Conservation (phyloP, 768 basidiomycete genomes). For the Trametes coccinea region DNA sequence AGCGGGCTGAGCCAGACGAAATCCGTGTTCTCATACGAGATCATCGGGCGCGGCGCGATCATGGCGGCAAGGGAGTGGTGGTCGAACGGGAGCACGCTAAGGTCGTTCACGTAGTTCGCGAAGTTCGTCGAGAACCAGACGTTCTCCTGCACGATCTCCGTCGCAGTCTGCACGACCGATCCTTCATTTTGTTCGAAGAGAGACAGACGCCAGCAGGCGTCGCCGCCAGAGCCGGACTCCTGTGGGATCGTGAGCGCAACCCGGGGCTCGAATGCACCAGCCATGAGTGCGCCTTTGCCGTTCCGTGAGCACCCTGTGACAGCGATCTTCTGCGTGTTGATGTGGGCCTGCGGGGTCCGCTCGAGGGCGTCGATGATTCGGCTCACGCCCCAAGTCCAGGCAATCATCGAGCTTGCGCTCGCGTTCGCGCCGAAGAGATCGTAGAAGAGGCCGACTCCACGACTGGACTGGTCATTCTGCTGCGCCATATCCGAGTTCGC, state of each 20-base stretch:
- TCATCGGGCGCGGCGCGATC: slow-evolving; percentile 54
- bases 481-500: slow-evolving; percentile 54
- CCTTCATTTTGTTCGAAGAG: slow-evolving; percentile 47
- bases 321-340: slow-evolving; percentile 50
- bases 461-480: slow-evolving; percentile 43
- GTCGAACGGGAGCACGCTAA: slow-evolving; percentile 52
- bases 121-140: slow-evolving; percentile 60
- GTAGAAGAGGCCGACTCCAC: slow-evolving; percentile 59
- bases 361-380: slow-evolving; percentile 64
- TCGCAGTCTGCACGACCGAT: slow-evolving; percentile 50
- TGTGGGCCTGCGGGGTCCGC: slow-evolving; percentile 44
- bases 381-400: slow-evolving; percentile 63
- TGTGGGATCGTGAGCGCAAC: slow-evolving; percentile 62
- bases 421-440: slow-evolving; percentile 49
- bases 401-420: slow-evolving; percentile 55
- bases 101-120: slow-evolving; percentile 45
- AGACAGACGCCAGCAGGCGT: slow-evolving; percentile 59
- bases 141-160: slow-evolving; percentile 60
- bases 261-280: slow-evolving; percentile 58
- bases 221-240: slow-evolving; percentile 62
- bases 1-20: slow-evolving; percentile 58
- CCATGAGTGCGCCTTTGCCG: slow-evolving; percentile 61
- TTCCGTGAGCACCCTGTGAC: slow-evolving; percentile 62
- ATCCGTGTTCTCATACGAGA: slow-evolving; percentile 56
- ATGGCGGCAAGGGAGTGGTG: slow-evolving; percentile 58